These are phyloP conservation scores for Phytophthora sp. DNA, from an alignment of 352 stramenopile species.

Conservation along the genomic window DNA sequence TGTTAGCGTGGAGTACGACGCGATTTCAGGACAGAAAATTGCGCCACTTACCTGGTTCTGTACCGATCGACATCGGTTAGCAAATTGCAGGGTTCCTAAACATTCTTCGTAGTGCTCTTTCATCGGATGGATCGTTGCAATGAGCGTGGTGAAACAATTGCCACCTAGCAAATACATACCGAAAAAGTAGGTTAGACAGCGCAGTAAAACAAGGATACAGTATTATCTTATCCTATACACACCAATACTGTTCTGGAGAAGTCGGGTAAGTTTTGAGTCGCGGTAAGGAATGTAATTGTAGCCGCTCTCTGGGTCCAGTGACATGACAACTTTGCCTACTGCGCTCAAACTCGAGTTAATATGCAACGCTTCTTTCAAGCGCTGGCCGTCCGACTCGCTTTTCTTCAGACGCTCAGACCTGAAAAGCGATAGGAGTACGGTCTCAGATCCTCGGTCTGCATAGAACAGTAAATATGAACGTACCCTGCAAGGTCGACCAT, in stretches of 20 bases:
- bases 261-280: slow-evolving; percentile 83
- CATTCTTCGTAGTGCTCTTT: slow-evolving; percentile 92
- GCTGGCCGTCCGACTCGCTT: slow-evolving; percentile 86
- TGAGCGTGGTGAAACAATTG: slow-evolving; percentile 86
- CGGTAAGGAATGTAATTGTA: slow-evolving; percentile 91
- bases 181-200: neutral
- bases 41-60: slow-evolving; percentile 76
- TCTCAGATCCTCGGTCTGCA: neutral
- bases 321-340: slow-evolving; percentile 90
- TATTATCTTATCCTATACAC: neutral
- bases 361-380: slow-evolving; percentile 84
- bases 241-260: slow-evolving; percentile 89
- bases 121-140: slow-evolving; percentile 90
- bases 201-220: neutral
- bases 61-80: slow-evolving; percentile 90
- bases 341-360: slow-evolving; percentile 88
- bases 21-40: neutral
- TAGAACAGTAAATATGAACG: neutral
- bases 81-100: slow-evolving; percentile 91
- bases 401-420: slow-evolving; percentile 87
- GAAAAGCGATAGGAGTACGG: neutral
- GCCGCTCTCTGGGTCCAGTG: slow-evolving; percentile 80
- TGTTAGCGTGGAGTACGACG: slow-evolving; percentile 7
- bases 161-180: slow-evolving; percentile 60
- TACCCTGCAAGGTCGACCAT: slow-evolving; percentile 85